Conservation (phyloP, 306 rosid genomes). For the Carpinus viminea region DNA sequence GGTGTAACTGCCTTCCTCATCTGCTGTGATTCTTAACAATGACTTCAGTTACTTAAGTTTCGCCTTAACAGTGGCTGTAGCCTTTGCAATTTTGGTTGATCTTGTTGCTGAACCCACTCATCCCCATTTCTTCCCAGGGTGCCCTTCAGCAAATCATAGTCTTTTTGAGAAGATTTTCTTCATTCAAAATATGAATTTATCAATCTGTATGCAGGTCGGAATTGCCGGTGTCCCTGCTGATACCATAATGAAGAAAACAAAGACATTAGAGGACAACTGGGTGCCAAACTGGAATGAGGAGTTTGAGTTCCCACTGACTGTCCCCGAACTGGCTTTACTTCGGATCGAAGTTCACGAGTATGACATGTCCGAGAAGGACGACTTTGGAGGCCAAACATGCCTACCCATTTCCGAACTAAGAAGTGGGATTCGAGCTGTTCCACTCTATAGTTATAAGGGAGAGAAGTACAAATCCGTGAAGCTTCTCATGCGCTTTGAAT, state of each 20-base stretch:
- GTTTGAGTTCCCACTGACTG: conserved; percentile 70
- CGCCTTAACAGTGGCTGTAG: not conserved
- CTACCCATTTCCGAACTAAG: conserved; percentile 74
- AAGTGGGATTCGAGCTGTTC: conserved; percentile 75
- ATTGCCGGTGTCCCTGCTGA: conserved; percentile 93
- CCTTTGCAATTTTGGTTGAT: not conserved
- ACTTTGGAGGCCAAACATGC: conserved; percentile 94
- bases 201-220: conserved; percentile 61
- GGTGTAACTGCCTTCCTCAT: conserved; percentile 1
- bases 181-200: conserved; percentile 8
- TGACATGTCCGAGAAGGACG: conserved; percentile 97
- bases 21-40: not conserved
- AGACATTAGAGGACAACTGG: conserved; percentile 85
- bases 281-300: conserved; percentile 78
- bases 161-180: not conserved
- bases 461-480: conserved; percentile 68
- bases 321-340: conserved; percentile 85
- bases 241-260: conserved; percentile 70
- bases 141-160: not conserved
- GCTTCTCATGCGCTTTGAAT: conserved; percentile 89
- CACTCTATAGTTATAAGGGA: conserved; percentile 62
- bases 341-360: conserved; percentile 95
- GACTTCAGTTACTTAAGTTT: not conserved
- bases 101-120: not conserved
- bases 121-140: not conserved